Conservation (phyloP, 257 asterid genomes). For the Asclepias syriaca region DNA sequence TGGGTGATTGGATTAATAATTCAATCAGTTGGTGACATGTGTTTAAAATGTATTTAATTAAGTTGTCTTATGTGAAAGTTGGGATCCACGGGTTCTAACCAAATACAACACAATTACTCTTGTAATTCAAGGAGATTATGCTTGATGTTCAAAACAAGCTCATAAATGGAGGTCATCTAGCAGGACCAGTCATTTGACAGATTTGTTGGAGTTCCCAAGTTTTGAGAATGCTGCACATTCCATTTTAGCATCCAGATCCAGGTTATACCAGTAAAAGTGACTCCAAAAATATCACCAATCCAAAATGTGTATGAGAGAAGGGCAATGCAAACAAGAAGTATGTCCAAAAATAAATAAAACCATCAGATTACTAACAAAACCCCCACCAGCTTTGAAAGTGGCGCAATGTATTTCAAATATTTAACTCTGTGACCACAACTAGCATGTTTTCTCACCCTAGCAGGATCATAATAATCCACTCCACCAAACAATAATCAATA, state of each 20-base stretch:
- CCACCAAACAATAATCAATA: not conserved
- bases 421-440: not conserved
- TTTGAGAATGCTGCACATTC: not conserved
- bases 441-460: not conserved
- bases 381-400: not conserved
- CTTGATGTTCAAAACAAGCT: not conserved
- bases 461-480: not conserved
- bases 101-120: not conserved
- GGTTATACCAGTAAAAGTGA: not conserved
- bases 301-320: slow-evolving; percentile 3
- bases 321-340: not conserved
- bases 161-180: not conserved
- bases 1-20: not conserved
- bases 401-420: not conserved
- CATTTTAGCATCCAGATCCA: slow-evolving; percentile 1
- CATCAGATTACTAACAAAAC: not conserved
- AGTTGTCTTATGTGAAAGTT: too few relatives aligned
- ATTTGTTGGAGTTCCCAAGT: not conserved
- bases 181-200: not conserved
- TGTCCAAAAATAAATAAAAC: not conserved
- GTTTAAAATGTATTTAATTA: too few relatives aligned
- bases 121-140: not conserved
- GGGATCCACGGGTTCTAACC: too few relatives aligned
- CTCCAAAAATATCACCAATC: not conserved
- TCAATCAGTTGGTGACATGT: not conserved